Evolutionary conservation across 2,329 filamentous ascomycete genomes (phyloP).

Genomic region (Clarireedia sp.): DNA sequence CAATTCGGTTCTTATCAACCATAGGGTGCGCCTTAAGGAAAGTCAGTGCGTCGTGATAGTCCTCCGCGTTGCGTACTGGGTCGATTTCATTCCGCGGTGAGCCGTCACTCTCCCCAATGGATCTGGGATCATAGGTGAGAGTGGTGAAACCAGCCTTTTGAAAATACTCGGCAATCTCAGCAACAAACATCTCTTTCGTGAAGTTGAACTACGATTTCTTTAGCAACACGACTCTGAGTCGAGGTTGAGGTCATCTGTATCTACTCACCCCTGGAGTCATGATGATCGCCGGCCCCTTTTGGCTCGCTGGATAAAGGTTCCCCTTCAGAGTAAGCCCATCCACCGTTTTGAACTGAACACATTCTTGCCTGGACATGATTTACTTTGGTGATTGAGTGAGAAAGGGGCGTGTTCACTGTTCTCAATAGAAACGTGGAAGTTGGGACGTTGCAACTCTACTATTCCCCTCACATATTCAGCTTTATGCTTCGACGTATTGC

Average conservation of each 20-base stretch:
- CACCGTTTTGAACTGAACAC: conserved; percentile 35
- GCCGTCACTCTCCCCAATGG: conserved; percentile 28
- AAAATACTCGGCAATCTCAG: conserved; percentile 14
- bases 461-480: too few species aligned
- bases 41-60: conserved; percentile 33
- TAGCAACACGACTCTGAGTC: too few species aligned
- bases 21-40: conserved; percentile 26
- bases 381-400: too few species aligned
- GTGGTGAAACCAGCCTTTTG: conserved; percentile 28
- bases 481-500: too few species aligned
- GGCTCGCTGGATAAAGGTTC: conserved; percentile 29
- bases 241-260: too few species aligned
- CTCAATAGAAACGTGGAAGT: too few species aligned
- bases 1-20: conserved; percentile 29
- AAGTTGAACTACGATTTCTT: conserved; percentile 13
- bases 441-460: too few species aligned
- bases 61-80: conserved; percentile 26
- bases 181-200: conserved; percentile 13
- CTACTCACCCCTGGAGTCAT: conserved; percentile 20
- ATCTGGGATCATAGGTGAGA: conserved; percentile 31
- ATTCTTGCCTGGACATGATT: conserved; percentile 5
- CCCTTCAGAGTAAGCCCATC: conserved; percentile 34
- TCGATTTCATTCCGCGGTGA: conserved; percentile 29
- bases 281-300: conserved; percentile 18
- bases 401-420: too few species aligned